Percentiles rank a stretch among this genome's conserved stretches.
Evolutionary conservation across 306 rosid species (phyloP).

Genomic region (Ochetophila trinervis): DNA sequence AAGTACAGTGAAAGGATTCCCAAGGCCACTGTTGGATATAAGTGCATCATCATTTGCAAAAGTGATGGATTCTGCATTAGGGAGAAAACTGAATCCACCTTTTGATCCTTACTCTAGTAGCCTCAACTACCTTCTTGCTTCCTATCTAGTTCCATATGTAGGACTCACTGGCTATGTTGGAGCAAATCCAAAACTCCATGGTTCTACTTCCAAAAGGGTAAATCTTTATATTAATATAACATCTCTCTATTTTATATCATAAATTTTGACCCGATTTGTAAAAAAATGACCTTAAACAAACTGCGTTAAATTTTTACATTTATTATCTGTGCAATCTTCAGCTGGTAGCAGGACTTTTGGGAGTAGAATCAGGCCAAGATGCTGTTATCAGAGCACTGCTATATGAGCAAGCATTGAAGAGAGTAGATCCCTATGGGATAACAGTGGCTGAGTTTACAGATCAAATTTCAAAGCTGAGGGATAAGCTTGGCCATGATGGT

Average conservation of each 20-base stretch:
- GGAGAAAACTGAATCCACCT: conserved; percentile 43
- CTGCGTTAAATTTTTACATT: no score
- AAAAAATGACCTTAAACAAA: no score
- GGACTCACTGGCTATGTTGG: conserved; percentile 91
- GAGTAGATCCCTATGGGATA: conserved; percentile 45
- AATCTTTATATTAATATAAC: background rate
- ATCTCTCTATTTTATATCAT: no score
- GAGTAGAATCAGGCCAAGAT: conserved; percentile 75
- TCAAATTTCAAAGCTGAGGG: conserved; percentile 52
- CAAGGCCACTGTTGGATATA: conserved; percentile 68
- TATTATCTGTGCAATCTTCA: background rate
- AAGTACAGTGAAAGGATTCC: conserved; percentile 50
- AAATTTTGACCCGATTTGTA: no score
- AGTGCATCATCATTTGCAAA: conserved; percentile 50
- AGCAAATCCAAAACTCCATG: conserved; percentile 46
- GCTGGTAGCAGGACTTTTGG: conserved; percentile 79
- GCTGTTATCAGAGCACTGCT: conserved; percentile 62
- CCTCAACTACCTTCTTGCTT: conserved; percentile 64
- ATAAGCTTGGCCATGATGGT: conserved; percentile 50
- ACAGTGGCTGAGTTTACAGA: conserved; percentile 62
- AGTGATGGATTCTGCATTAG: conserved; percentile 52
- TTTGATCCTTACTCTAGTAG: conserved; percentile 63
- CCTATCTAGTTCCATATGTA: conserved; percentile 71
- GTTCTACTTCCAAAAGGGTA: conserved; percentile 42
- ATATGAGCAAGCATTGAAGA: conserved; percentile 20